A percentile compares a stretch with the other conserved stretches of the same genome.
phyloP scores from a whole-genome alignment of 148 eudicot genomes.

The Rhododendron mucronatum region DNA sequence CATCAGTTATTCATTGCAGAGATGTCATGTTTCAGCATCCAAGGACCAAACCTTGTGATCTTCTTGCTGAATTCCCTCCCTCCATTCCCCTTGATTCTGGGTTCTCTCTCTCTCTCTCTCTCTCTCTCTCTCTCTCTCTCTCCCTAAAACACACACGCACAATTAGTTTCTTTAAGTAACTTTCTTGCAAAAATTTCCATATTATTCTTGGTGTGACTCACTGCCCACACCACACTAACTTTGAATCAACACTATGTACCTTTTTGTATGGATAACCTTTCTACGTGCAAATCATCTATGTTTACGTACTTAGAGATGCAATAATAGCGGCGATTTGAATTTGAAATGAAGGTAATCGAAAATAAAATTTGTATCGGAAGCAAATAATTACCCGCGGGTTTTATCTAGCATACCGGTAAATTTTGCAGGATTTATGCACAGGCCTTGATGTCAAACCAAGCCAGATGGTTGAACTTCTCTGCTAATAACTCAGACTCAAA shows the following conservation, averaged over 20 bases:
- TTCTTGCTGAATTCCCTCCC: conserved; percentile 64
- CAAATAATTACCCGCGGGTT: neutral
- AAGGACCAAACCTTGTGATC: conserved; percentile 54
- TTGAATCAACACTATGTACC: too few relatives aligned
- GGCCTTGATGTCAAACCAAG: conserved; percentile 56
- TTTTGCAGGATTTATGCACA: conserved; percentile 65
- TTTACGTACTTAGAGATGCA: neutral
- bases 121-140: neutral
- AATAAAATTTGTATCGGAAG: neutral
- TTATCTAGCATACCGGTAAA: neutral
- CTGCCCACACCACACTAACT: too few relatives aligned
- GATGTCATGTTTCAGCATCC: conserved; percentile 62
- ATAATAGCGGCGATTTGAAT: neutral
- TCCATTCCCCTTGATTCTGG: conserved; percentile 71
- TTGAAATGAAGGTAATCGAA: neutral
- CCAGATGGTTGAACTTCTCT: conserved; percentile 75
- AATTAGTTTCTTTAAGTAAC: too few relatives aligned
- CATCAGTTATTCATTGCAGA: conserved; percentile 45
- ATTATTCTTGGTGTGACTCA: too few relatives aligned
- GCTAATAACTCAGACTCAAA: conserved; percentile 35
- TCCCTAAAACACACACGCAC: neutral
- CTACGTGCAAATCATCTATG: neutral
- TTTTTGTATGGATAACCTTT: too few relatives aligned
- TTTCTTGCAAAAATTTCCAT: too few relatives aligned
- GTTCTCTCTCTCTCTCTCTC: conserved; percentile 28